Base-by-base conservation (phyloP, 1,139 yeast genomes). In the Pichia sp. region DNA sequence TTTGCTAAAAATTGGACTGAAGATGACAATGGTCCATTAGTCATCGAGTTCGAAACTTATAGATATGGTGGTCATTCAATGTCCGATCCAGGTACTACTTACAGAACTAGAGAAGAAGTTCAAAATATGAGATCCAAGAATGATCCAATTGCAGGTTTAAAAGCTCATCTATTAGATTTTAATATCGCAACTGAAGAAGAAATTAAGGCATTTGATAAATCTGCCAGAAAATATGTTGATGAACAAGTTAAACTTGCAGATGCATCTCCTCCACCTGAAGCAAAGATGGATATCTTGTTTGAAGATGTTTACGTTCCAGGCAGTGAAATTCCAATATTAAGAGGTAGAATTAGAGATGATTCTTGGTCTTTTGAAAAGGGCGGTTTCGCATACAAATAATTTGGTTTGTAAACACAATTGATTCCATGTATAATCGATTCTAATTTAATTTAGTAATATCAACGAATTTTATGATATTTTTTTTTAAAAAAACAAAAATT, bases 11-110 rank as follows among this genome's bases (percentile, higher is more conserved):
- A 90, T 68, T 92, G 96, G 96, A 76, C 87, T 67, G 75, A 85
- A 50, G 73, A 82, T 52, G 97, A 96, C 62, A 92, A 92, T 63
- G 98, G 98, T 51, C 98, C 98, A 54, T 72, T 92, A 59, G 96
- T 92, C 47, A 66, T 92, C 60, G 98, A 92, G 75, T 92, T 85
- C 70, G 97, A 90, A 74, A 92, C 98, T 58, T 92, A 92, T 74
- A 84, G 98, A 78, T 92, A 92, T 69, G 97, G 98, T 75, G 98
- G 98, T 67, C 98, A 92, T 80, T 92, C 98, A 59, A 92, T 92
- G 97, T 90, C 97, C 57, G 97, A 92, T 71, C 97, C 97, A 62
- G 97, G 97, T 78, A 92, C 97, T 68, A 90, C 97, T 56, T 92
- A 92, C 82, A 83, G 97, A 80, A 92, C 98, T 65, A 89, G 98